phyloP scores from a whole-genome alignment of 495 filamentous ascomycete species.

The Cudoniella acicularis region DNA sequence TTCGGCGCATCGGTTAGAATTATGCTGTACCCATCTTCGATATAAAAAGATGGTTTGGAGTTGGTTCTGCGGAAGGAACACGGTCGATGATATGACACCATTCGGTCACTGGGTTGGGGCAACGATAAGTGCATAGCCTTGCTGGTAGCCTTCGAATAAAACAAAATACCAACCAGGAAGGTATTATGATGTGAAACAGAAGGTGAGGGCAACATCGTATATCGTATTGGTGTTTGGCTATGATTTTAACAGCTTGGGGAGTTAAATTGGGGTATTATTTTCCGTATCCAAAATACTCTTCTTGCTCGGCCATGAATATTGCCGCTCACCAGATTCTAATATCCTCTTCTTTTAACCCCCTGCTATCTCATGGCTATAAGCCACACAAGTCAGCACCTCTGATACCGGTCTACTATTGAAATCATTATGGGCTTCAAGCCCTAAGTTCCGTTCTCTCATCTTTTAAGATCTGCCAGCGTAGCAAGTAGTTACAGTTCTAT shows the following conservation, averaged over 20 bases:
- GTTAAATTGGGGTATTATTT: background rate
- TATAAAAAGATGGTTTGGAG: constrained; percentile 38
- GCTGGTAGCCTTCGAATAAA: constrained; percentile 28
- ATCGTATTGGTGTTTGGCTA: background rate
- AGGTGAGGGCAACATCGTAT: background rate
- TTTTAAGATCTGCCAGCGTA: no score
- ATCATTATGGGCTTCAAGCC: no score
- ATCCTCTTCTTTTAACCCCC: no score
- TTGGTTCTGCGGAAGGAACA: constrained; percentile 17
- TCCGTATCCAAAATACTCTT: background rate
- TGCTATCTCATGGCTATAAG: no score
- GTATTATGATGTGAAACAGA: constrained; percentile 4
- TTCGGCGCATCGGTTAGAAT: constrained; percentile 96
- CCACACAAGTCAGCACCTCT: no score
- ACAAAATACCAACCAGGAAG: constrained; percentile 26
- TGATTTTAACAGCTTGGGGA: background rate
- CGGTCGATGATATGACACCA: constrained; percentile 20
- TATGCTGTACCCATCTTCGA: constrained; percentile 95
- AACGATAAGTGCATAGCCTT: constrained; percentile 23
- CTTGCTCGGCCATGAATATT: background rate
- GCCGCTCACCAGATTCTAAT: no score
- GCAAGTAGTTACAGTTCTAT: no score
- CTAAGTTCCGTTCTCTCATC: no score
- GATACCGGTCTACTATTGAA: no score
- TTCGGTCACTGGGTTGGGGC: constrained; percentile 22